Base-by-base conservation (phyloP, 352 stramenopile species). In the Pythium apleroticum region DNA sequence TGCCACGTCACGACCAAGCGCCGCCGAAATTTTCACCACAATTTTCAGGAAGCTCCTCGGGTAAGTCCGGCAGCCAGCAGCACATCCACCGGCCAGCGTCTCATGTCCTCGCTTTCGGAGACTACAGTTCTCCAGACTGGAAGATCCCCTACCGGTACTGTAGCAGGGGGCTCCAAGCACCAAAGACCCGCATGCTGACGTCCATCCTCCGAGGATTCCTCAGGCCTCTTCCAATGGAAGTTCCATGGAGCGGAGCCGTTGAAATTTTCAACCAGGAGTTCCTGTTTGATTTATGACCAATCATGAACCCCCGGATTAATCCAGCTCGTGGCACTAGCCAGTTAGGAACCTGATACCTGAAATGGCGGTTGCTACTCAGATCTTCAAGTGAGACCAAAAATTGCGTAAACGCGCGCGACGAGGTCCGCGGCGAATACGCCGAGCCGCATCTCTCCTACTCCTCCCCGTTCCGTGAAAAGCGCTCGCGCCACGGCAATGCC, bases 261-360 rank as follows among this genome's bases (percentile, higher is more conserved):
- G 45, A 66, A 66, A 60, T n/a, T 66, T 66, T 66, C 49, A 53
- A 11, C 31, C 24, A 31, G 10, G 20, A 17, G 8, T 46, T 25
- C n/a, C n/a, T n/a, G n/a, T n/a, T n/a, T n/a, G n/a, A n/a, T 37
- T 58, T 63, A 53, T 12, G 35, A 22, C 53, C 43, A 58, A 68
- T 68, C 53, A 43, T 1, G 30, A 2, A 15, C 17, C 4, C 25
- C 3, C 20, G 19, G 5, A 19, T 46, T n/a, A 46, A 46, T 50
- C 10, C 25, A 25, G 53, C 52, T 55, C 39, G 60, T 61, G 60
- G 52, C 20, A 53, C 1, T 57, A 67, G 60, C 24, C 25, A 19
- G 60, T 52, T 67, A 67, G 1, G 28, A 61, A 67, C 52, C 14
- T 24, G 15, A 0, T 46, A 46, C 11, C n/a, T 15, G 39, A 46